Base-by-base conservation (phyloP, 208 protist genomes). In the Novymonas esmeraldas region DNA sequence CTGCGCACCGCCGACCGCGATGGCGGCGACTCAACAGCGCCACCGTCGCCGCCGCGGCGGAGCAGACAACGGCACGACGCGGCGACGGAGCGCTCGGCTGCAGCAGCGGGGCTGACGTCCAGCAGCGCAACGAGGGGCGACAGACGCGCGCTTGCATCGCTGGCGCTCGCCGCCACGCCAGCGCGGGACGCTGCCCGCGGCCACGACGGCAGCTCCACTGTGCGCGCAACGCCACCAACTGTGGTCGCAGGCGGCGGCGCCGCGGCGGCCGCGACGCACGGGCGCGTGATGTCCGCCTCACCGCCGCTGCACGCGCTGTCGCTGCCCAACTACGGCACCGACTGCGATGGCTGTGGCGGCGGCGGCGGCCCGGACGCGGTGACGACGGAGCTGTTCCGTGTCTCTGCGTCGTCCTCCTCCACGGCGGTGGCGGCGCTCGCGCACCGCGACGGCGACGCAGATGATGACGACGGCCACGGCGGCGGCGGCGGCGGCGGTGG, bases 401-500 rank as follows among this genome's bases (percentile, higher is more conserved):
- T 78, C 20, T 78, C 72, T 0, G 63, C 34, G 6, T 64, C 71
- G 31, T 57, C 55, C 6, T 69, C 55, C 33, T 54, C 49, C 0
- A 36, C 60, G 9, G 34, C 20, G 1, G 0, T 66, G 64, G 54
- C 70, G 69, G n/a, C n/a, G n/a, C n/a, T n/a, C n/a, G n/a, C n/a
- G n/a, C n/a, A n/a, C n/a, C n/a, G n/a, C n/a, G 28, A 79, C 81
- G 55, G 46, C 67, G 51, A 76, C 78, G 9, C 50, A 64, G n/a
- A 51, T 73, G 29, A 79, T 59, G 44, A 66, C 71, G 20, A 74
- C 68, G 3, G 81, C 76, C 11, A 72, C 61, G 22, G 60, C 63
- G 22, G 34, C 1, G 54, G 18, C 16, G 33, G 42, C 26, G 61
- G 34, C 24, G 41, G 44, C 31, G 64, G 67, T 7, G 81, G 50